Conservation (phyloP, 495 filamentous ascomycete species). For the Hypoxylon fragiforme region DNA sequence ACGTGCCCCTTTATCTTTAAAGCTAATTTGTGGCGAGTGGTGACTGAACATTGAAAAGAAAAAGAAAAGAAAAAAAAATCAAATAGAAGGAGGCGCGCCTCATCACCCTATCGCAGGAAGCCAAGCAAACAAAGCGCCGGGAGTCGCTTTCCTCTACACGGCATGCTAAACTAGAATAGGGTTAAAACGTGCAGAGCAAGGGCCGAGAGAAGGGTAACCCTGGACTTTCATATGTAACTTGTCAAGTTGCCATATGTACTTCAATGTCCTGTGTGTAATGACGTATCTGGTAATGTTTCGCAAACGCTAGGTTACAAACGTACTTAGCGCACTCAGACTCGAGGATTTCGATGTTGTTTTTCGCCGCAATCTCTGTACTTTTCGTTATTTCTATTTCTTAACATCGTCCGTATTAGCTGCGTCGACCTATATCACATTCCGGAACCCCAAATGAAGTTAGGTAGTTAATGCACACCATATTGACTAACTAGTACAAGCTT, state of each 20-base stretch:
- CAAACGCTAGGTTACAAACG: conserved; percentile 20
- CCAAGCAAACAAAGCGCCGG: conserved; percentile 18
- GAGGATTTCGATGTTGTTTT: conserved; percentile 16
- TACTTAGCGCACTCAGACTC: conserved; percentile 23
- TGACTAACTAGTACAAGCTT: no score
- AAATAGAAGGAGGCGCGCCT: conserved; percentile 18
- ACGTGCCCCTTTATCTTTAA: no score
- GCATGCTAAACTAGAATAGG: conserved; percentile 11
- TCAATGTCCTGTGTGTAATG: conserved; percentile 7
- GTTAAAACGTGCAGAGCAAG: conserved; percentile 12
- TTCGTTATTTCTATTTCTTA: background rate
- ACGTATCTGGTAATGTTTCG: conserved; percentile 24
- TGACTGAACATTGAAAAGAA: background rate
- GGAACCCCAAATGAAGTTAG: no score
- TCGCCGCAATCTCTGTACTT: conserved; percentile 26
- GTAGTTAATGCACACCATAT: no score
- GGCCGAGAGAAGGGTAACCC: conserved; percentile 4
- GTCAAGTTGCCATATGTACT: background rate
- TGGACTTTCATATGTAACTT: conserved; percentile 6
- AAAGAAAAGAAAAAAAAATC: conserved; percentile 2
- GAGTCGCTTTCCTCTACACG: conserved; percentile 17
- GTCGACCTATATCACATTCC: no score
- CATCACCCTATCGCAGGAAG: conserved; percentile 2
- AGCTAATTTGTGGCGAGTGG: no score
- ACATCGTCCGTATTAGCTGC: background rate